phyloP scores from a whole-genome alignment of 441 rosid genomes.

The Euphorbia celastroides region DNA sequence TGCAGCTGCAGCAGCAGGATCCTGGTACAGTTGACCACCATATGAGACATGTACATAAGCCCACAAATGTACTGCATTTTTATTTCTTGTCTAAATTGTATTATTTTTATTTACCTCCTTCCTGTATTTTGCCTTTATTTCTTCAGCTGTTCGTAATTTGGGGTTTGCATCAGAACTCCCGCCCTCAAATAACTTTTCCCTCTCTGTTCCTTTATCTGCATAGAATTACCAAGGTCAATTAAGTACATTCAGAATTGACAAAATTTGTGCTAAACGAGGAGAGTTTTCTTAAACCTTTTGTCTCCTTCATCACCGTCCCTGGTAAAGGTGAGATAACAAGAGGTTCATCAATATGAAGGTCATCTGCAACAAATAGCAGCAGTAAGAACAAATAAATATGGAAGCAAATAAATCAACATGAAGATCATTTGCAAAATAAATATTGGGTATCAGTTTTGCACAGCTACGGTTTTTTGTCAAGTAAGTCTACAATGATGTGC shows the following conservation, averaged over 20 bases:
- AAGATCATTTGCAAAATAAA: background rate
- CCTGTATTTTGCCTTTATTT: constrained; percentile 80
- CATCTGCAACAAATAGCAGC: constrained; percentile 48
- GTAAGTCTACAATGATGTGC: background rate
- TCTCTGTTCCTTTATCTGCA: constrained; percentile 51
- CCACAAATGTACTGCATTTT: background rate
- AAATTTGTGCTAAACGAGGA: constrained; percentile 3
- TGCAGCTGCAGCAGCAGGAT: constrained; percentile 70
- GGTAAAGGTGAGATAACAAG: constrained; percentile 30
- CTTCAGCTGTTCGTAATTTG: constrained; percentile 66
- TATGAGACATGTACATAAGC: constrained; percentile 24
- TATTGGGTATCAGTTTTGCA: background rate
- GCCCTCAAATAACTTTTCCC: constrained; percentile 71
- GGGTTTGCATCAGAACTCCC: constrained; percentile 54
- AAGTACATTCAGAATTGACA: constrained; percentile 10
- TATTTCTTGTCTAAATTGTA: background rate
- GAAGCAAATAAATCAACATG: constrained; percentile 6
- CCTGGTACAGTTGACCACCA: constrained; percentile 37
- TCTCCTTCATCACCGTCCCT: constrained; percentile 31
- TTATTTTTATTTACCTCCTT: constrained; percentile 52
- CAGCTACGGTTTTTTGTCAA: background rate
- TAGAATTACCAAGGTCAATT: constrained; percentile 21
- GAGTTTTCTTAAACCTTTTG: constrained; percentile 34
- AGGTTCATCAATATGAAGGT: constrained; percentile 66
- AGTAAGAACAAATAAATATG: constrained; percentile 12